phyloP scores from a whole-genome alignment of 495 filamentous ascomycete genomes.

The Filosporella fistucella region DNA sequence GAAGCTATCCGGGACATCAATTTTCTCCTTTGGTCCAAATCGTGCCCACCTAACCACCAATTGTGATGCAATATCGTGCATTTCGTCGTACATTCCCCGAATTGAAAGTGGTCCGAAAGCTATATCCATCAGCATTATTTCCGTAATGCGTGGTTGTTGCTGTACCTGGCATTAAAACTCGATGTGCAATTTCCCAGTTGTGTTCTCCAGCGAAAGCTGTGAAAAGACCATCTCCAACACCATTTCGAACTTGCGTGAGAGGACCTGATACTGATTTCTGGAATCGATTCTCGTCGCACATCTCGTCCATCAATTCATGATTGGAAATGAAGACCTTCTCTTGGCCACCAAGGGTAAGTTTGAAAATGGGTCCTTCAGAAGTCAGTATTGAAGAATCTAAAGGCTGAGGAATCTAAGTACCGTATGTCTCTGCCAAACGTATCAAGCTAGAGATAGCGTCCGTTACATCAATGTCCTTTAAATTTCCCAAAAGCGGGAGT shows the following conservation, averaged over 20 bases:
- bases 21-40: slow-evolving; percentile 48
- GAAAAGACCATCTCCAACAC: slow-evolving; percentile 63
- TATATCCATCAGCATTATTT: slow-evolving; percentile 14
- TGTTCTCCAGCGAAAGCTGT: slow-evolving; percentile 57
- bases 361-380: slow-evolving; percentile 61
- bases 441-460: slow-evolving; percentile 61
- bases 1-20: slow-evolving; percentile 65
- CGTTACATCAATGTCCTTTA: slow-evolving; percentile 55
- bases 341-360: slow-evolving; percentile 42
- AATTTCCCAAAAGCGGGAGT: slow-evolving; percentile 63
- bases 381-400: slow-evolving; percentile 1
- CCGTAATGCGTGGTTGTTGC: background rate
- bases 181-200: slow-evolving; percentile 69
- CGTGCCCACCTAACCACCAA: slow-evolving; percentile 74
- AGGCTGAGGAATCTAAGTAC: slow-evolving; percentile 25
- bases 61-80: slow-evolving; percentile 70
- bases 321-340: slow-evolving; percentile 42
- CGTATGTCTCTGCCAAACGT: slow-evolving; percentile 60
- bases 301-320: slow-evolving; percentile 56
- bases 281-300: slow-evolving; percentile 67
- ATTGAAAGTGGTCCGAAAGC: slow-evolving; percentile 71
- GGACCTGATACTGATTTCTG: slow-evolving; percentile 44
- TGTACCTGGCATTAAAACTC: slow-evolving; percentile 41
- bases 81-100: slow-evolving; percentile 66
- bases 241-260: slow-evolving; percentile 52